Percentiles rank a stretch among this genome's conserved stretches.
Conservation (phyloP, 495 filamentous ascomycete genomes). For the Talaromyces trachyspermus region DNA sequence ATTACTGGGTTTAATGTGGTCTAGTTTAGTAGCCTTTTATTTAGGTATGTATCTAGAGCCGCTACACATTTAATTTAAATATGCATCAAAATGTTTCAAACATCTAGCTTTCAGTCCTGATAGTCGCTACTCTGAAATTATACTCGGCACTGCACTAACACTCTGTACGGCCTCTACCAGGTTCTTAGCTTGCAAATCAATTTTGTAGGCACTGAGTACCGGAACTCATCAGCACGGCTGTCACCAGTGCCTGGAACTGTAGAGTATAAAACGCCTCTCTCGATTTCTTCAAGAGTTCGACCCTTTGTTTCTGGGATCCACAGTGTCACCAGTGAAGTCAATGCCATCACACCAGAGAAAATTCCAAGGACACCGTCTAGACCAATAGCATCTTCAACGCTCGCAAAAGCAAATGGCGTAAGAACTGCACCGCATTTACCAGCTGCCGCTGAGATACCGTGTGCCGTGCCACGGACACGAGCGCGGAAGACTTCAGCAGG, state of each 20-base stretch:
- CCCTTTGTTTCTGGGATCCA: slow-evolving; percentile 20
- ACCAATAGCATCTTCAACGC: slow-evolving; percentile 17
- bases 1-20: too few relatives aligned
- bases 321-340: slow-evolving; percentile 19
- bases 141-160: too few relatives aligned
- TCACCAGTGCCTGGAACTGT: neutral
- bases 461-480: slow-evolving; percentile 49
- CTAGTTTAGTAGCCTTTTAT: too few relatives aligned
- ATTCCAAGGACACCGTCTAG: slow-evolving; percentile 20
- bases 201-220: neutral
- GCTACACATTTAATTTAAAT: too few relatives aligned
- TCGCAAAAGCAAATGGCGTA: slow-evolving; percentile 22
- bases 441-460: slow-evolving; percentile 46
- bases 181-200: neutral
- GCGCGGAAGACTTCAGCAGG: slow-evolving; percentile 57
- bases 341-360: slow-evolving; percentile 20
- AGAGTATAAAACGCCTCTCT: slow-evolving; percentile 17
- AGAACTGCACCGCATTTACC: slow-evolving; percentile 56
- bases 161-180: neutral
- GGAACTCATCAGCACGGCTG: neutral
- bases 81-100: too few relatives aligned
- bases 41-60: too few relatives aligned
- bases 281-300: slow-evolving; percentile 20
- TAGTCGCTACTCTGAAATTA: too few relatives aligned
- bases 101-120: too few relatives aligned